Conservation (phyloP, 371 early-diverging fungal species). For the Mortierella sp. region DNA sequence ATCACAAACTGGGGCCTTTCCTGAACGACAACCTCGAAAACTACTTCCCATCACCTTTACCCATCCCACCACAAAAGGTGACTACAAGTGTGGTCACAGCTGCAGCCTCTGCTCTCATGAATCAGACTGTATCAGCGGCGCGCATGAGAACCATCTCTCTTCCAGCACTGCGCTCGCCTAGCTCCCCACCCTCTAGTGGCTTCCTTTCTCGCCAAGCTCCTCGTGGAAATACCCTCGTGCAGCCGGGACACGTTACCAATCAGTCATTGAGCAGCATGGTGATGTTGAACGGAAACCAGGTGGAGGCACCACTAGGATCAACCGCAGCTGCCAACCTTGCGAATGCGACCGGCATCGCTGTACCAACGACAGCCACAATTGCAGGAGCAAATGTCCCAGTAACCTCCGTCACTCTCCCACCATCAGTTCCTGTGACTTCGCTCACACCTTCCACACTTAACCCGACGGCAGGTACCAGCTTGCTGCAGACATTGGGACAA, state of each 20-base stretch:
- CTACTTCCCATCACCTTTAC: conserved; percentile 80
- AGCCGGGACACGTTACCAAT: conserved; percentile 16
- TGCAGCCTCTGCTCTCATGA: conserved; percentile 45
- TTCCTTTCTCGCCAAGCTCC: conserved; percentile 25
- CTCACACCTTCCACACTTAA: conserved; percentile 21
- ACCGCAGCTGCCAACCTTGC: conserved; percentile 7
- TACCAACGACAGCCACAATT: conserved; percentile 1
- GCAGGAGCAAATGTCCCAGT: conserved; percentile 4
- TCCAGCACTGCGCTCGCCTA: conserved; percentile 52
- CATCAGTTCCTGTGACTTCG: conserved; percentile 24
- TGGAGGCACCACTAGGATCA: conserved; percentile 22
- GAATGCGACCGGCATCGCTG: neutral
- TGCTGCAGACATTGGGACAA: conserved; percentile 38
- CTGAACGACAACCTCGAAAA: conserved; percentile 77
- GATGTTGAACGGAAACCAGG: conserved; percentile 47
- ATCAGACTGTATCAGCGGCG: conserved; percentile 39
- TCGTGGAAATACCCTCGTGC: conserved; percentile 20
- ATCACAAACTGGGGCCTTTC: conserved; percentile 80
- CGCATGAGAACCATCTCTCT: conserved; percentile 53
- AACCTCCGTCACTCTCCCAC: conserved; percentile 14
- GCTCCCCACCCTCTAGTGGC: conserved; percentile 38
- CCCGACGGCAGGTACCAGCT: conserved; percentile 7
- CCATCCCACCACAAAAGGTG: conserved; percentile 58
- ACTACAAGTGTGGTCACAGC: conserved; percentile 47
- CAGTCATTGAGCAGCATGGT: conserved; percentile 31